phyloP scores from a whole-genome alignment of 2,329 filamentous ascomycete species.

The Penicillium sp. region DNA sequence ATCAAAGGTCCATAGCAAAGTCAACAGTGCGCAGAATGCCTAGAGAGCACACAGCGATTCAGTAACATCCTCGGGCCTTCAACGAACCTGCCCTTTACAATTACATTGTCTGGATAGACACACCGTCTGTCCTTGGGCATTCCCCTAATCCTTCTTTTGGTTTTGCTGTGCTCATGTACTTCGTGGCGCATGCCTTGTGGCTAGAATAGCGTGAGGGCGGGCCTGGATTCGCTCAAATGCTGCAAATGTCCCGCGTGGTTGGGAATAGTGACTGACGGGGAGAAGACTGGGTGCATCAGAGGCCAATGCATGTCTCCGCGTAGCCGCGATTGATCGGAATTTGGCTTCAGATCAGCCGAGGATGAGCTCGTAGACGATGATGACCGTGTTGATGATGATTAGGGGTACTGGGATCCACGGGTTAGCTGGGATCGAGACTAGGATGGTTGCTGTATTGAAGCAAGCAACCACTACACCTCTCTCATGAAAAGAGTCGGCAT shows the following conservation, averaged over 20 bases:
- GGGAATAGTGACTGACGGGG: background rate
- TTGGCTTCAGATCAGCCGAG: conserved; percentile 53
- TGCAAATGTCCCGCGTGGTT: background rate
- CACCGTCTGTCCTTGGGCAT: no score
- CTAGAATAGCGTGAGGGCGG: background rate
- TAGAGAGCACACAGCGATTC: no score
- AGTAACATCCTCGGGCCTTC: no score
- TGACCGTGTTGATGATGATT: conserved; percentile 73
- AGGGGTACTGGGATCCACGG: conserved; percentile 60
- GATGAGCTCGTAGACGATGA: conserved; percentile 76
- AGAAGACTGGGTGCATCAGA: background rate
- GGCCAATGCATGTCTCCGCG: background rate
- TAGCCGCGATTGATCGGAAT: background rate
- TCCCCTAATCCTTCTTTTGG: no score
- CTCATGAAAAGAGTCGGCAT: no score
- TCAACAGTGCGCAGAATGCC: background rate
- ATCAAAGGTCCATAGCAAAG: background rate
- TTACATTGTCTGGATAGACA: no score
- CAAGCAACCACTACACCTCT: no score
- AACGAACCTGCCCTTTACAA: no score
- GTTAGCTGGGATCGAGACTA: conserved; percentile 6
- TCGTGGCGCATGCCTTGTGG: conserved; percentile 7
- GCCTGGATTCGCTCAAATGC: conserved; percentile 1
- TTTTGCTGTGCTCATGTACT: conserved; percentile 6
- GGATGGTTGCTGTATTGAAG: no score